phyloP scores from a whole-genome alignment of 2,329 filamentous ascomycete genomes.

The Fonsecaea nubica region DNA sequence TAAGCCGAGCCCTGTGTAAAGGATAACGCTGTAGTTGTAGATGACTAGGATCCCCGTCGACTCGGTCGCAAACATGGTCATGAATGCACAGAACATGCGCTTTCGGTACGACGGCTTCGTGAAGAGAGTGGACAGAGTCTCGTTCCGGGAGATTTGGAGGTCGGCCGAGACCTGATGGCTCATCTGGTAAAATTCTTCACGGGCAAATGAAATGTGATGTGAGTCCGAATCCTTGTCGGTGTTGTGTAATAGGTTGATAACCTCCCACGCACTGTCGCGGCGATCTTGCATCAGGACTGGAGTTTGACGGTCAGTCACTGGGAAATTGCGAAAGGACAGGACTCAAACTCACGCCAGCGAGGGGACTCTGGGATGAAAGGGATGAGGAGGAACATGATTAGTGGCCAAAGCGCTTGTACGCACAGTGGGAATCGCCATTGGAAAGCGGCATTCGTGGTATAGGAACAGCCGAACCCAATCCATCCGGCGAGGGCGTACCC shows the following conservation, averaged over 20 bases:
- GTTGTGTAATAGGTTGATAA: too few species aligned
- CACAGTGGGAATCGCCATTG: constrained; percentile 25
- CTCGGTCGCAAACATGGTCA: constrained; percentile 19
- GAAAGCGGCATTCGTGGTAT: neutral
- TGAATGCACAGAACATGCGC: constrained; percentile 12
- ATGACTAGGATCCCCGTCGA: constrained; percentile 21
- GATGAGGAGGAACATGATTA: constrained; percentile 50
- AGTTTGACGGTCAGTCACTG: too few species aligned
- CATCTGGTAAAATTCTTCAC: constrained; percentile 23
- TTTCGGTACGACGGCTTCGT: constrained; percentile 18
- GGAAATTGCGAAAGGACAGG: too few species aligned
- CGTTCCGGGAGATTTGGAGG: too few species aligned
- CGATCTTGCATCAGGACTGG: too few species aligned
- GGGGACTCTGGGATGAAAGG: constrained; percentile 41
- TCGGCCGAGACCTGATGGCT: constrained; percentile 14
- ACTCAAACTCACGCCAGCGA: constrained; percentile 27
- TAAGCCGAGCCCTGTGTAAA: constrained; percentile 24
- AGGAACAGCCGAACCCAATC: constrained; percentile 22
- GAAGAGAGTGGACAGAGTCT: constrained; percentile 13
- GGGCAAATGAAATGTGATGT: constrained; percentile 3
- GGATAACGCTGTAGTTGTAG: constrained; percentile 23
- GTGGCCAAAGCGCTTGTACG: constrained; percentile 14
- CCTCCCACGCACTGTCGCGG: too few species aligned
- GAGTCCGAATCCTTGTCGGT: too few species aligned
- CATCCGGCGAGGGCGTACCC: constrained; percentile 21